phyloP scores from a whole-genome alignment of 805 yeast species.

The Zygosaccharomyces pseudorouxii region DNA sequence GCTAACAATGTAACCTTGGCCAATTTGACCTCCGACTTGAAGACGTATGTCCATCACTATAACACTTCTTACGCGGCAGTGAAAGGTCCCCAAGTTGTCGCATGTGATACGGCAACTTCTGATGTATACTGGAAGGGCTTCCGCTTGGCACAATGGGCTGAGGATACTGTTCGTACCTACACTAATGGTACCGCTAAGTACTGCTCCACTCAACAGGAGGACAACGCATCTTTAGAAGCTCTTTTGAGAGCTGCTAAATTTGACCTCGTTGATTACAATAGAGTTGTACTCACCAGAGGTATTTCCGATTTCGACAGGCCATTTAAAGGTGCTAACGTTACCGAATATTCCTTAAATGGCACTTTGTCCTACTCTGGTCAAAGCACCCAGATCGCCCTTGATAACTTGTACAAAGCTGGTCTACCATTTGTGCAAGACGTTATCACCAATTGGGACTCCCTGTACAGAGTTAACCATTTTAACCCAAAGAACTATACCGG shows the following conservation, averaged over 20 bases:
- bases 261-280: conserved; percentile 53
- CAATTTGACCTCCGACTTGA: conserved; percentile 40
- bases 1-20: conserved; percentile 43
- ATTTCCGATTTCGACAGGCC: conserved; percentile 56
- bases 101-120: conserved; percentile 57
- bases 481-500: conserved; percentile 54
- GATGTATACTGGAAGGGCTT: conserved; percentile 59
- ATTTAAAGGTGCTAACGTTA: conserved; percentile 34
- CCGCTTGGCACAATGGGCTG: conserved; percentile 46
- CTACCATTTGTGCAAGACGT: conserved; percentile 52
- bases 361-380: conserved; percentile 45
- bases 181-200: conserved; percentile 57
- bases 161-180: conserved; percentile 43
- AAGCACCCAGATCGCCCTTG: conserved; percentile 37
- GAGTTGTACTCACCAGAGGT: conserved; percentile 57
- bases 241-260: conserved; percentile 49
- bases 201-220: conserved; percentile 64
- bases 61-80: conserved; percentile 45
- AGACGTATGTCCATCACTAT: conserved; percentile 28
- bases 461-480: conserved; percentile 35
- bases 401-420: conserved; percentile 52
- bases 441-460: conserved; percentile 43
- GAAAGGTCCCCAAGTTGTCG: conserved; percentile 42
- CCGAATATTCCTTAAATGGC: conserved; percentile 46
- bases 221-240: conserved; percentile 60